Conservation (phyloP, 2,329 filamentous ascomycete genomes). For the Tympanopsis confertula region DNA sequence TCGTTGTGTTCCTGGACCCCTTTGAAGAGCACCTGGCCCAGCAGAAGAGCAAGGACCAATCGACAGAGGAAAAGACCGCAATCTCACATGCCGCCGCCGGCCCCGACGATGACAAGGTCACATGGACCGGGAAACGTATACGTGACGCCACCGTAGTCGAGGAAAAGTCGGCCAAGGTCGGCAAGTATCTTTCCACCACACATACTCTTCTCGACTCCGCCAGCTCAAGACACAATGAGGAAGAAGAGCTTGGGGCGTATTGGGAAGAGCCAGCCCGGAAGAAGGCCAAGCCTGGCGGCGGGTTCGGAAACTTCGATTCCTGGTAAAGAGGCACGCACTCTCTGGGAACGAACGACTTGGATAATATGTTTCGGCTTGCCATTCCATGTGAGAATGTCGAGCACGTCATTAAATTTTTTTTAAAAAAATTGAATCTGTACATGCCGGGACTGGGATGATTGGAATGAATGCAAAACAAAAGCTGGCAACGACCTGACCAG, state of each 20-base stretch:
- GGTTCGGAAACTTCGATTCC: slow-evolving; percentile 89
- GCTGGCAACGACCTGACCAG: too few relatives aligned
- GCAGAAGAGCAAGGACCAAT: slow-evolving; percentile 48
- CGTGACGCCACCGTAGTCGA: slow-evolving; percentile 52
- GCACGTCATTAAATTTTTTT: too few relatives aligned
- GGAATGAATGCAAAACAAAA: too few relatives aligned
- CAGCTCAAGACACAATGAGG: too few relatives aligned
- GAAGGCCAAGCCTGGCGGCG: slow-evolving; percentile 59
- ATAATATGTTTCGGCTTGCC: neutral
- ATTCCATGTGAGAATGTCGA: neutral
- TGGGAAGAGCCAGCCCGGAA: slow-evolving; percentile 67
- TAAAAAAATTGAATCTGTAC: too few relatives aligned
- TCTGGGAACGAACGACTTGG: neutral
- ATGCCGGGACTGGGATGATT: too few relatives aligned
- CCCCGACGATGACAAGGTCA: slow-evolving; percentile 77
- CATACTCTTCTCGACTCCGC: too few relatives aligned
- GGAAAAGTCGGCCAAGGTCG: slow-evolving; percentile 36
- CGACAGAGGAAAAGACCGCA: slow-evolving; percentile 42
- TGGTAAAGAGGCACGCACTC: slow-evolving; percentile 51
- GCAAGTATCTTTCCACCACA: slow-evolving; percentile 66
- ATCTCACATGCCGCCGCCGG: slow-evolving; percentile 55
- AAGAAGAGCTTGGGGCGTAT: slow-evolving; percentile 46
- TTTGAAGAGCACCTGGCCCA: slow-evolving; percentile 86
- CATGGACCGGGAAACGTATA: slow-evolving; percentile 92
- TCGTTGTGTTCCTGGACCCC: slow-evolving; percentile 82